phyloP scores from a whole-genome alignment of 768 basidiomycete species.

The Russula sp. region DNA sequence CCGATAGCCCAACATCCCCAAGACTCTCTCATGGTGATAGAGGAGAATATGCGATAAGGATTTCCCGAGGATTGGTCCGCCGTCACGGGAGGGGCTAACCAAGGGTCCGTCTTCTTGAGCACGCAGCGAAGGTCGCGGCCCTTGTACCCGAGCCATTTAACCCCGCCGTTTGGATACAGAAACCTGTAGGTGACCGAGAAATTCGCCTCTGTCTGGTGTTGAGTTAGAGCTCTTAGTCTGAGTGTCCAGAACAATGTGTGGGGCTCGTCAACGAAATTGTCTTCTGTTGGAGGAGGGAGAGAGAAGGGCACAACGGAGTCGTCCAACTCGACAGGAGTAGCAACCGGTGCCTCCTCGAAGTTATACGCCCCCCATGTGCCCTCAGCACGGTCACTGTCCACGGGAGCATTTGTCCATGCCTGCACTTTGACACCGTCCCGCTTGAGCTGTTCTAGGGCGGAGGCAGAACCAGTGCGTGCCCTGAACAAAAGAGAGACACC shows the following conservation, averaged over 20 bases:
- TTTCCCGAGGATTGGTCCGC: slow-evolving; percentile 26
- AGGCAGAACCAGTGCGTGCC: slow-evolving; percentile 27
- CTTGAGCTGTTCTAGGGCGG: slow-evolving; percentile 23
- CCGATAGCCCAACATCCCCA: slow-evolving; percentile 39
- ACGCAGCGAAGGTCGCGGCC: slow-evolving; percentile 45
- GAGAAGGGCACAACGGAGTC: slow-evolving; percentile 12
- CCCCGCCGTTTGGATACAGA: slow-evolving; percentile 43
- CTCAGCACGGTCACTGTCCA: slow-evolving; percentile 21
- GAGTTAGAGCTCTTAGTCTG: slow-evolving; percentile 22
- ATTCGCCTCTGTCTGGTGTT: slow-evolving; percentile 12
- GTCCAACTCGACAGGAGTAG: slow-evolving; percentile 7
- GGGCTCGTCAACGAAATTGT: slow-evolving; percentile 21
- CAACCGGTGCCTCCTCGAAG: slow-evolving; percentile 23
- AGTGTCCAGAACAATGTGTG: slow-evolving; percentile 27
- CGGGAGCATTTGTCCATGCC: slow-evolving; percentile 32
- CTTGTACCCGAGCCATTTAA: slow-evolving; percentile 48
- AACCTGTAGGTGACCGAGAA: slow-evolving; percentile 47
- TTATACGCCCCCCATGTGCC: slow-evolving; percentile 29
- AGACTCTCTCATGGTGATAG: slow-evolving; percentile 30
- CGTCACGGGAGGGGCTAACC: slow-evolving; percentile 34
- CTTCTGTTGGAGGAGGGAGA: slow-evolving; percentile 18
- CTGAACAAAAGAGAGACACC: slow-evolving; percentile 28
- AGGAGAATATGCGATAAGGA: slow-evolving; percentile 31
- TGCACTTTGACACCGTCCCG: slow-evolving; percentile 28
- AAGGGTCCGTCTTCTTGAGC: slow-evolving; percentile 35